phyloP scores from a whole-genome alignment of 441 rosid species.

The Cnidoscolus chayamansa region DNA sequence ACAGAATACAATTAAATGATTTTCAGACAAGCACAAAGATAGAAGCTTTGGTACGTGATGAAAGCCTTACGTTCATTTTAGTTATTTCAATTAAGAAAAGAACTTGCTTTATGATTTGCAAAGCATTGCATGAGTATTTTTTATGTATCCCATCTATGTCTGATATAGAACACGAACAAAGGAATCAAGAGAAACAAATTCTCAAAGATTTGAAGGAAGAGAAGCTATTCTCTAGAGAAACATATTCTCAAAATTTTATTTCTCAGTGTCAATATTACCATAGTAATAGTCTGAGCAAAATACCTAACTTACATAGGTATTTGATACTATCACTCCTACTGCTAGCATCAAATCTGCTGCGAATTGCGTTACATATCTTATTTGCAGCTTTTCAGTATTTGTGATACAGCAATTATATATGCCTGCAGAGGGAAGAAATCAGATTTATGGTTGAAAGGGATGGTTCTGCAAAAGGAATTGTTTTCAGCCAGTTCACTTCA shows the following conservation, averaged over 20 bases:
- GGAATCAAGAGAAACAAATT: no score
- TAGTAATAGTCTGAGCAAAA: no score
- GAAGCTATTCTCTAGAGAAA: no score
- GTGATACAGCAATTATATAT: constrained; percentile 21
- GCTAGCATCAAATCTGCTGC: neutral
- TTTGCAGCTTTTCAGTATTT: neutral
- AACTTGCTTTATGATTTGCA: constrained; percentile 8
- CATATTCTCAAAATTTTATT: no score
- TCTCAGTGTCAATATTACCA: no score
- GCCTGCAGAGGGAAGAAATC: constrained; percentile 87
- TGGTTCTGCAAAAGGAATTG: constrained; percentile 96
- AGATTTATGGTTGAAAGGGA: constrained; percentile 92
- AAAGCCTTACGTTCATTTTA: constrained; percentile 15
- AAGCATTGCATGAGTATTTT: neutral
- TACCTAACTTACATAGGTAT: no score
- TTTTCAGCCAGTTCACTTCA: constrained; percentile 97
- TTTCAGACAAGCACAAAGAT: constrained; percentile 99
- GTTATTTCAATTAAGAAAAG: neutral
- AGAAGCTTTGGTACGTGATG: constrained; percentile 81
- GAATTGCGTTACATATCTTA: neutral
- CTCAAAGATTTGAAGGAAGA: no score
- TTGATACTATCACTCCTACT: no score
- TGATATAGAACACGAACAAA: no score
- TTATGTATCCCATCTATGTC: neutral
- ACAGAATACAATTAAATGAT: constrained; percentile 67